Percentiles rank a stretch among this genome's conserved stretches.
These are phyloP conservation scores for Hortiboletus flavorubellus DNA, from an alignment of 768 basidiomycete species.

Conservation along the genomic window DNA sequence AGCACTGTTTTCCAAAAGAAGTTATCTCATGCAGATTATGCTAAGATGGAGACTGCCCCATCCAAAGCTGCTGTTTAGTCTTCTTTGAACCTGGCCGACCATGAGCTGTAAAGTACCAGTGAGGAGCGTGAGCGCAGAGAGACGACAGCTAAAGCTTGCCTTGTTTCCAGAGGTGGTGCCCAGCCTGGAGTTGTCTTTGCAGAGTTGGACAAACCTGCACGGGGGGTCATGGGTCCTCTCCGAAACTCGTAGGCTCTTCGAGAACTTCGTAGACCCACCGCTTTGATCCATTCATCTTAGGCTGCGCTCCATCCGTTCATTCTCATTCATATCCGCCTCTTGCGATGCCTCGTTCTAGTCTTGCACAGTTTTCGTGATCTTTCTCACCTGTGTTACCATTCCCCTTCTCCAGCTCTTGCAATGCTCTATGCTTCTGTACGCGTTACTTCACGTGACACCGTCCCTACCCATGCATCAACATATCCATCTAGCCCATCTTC, in stretches of 20 bases:
- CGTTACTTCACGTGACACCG: conserved; percentile 8
- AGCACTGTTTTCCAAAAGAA: neutral
- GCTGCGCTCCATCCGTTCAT: conserved; percentile 3
- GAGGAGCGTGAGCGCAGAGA: conserved; percentile 29
- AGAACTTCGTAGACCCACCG: neutral
- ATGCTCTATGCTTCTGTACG: conserved; percentile 1
- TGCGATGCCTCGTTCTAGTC: conserved; percentile 13
- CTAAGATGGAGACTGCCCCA: conserved; percentile 1
- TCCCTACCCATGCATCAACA: conserved; percentile 1
- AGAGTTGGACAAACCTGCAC: conserved; percentile 29
- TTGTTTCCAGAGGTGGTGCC: conserved; percentile 25
- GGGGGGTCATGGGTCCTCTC: conserved; percentile 29
- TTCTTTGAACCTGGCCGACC: neutral
- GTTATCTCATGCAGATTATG: neutral
- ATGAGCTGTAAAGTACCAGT: conserved; percentile 13
- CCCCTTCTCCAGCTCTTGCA: neutral
- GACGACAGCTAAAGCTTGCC: conserved; percentile 16
- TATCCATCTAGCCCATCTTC: conserved; percentile 1
- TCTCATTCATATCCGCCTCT: conserved; percentile 3
- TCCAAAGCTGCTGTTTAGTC: conserved; percentile 1
- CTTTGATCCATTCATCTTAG: neutral
- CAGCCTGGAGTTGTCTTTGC: conserved; percentile 29
- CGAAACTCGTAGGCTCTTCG: conserved; percentile 13
- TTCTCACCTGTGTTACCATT: neutral
- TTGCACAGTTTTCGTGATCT: conserved; percentile 8